Evolutionary conservation across 345 rosid genomes (phyloP).

Genomic region (Gossypium sturtianum): DNA sequence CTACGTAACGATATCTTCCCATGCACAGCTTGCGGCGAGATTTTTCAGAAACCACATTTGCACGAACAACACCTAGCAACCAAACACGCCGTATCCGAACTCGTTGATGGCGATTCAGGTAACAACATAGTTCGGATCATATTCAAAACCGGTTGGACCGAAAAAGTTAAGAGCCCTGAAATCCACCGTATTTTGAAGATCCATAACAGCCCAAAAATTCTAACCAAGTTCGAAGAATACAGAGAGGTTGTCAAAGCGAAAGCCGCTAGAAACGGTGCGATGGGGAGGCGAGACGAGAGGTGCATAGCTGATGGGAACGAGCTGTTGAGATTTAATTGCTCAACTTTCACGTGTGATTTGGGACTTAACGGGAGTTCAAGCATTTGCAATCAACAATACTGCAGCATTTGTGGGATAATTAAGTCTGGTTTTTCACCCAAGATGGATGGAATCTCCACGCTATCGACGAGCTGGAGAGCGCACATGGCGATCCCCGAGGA

Average conservation of each 20-base stretch:
- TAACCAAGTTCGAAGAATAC: slow-evolving; percentile 81
- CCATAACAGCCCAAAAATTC: slow-evolving; percentile 69
- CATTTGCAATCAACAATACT: slow-evolving; percentile 67
- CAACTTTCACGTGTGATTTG: slow-evolving; percentile 76
- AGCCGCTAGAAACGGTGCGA: slow-evolving; percentile 45
- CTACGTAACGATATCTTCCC: slow-evolving; percentile 69
- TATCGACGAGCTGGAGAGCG: slow-evolving; percentile 75
- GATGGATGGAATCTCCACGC: slow-evolving; percentile 78
- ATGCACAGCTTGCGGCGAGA: slow-evolving; percentile 79
- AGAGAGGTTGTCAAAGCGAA: slow-evolving; percentile 74
- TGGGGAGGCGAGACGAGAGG: slow-evolving; percentile 53
- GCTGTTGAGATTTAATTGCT: slow-evolving; percentile 81
- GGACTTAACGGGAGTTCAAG: slow-evolving; percentile 50
- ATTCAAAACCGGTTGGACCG: slow-evolving; percentile 79
- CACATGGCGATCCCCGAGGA: slow-evolving; percentile 82
- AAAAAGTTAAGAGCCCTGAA: slow-evolving; percentile 35
- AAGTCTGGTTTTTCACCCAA: slow-evolving; percentile 81
- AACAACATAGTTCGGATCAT: slow-evolving; percentile 81
- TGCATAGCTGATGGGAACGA: slow-evolving; percentile 97
- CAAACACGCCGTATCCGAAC: slow-evolving; percentile 79
- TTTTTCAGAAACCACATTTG: slow-evolving; percentile 44
- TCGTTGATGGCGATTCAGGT: slow-evolving; percentile 68
- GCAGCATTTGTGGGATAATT: slow-evolving; percentile 80
- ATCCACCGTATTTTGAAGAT: slow-evolving; percentile 73
- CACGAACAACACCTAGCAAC: slow-evolving; percentile 72